Conservation (phyloP, 1,284 basidiomycete species). For the Moesziomyces sp. region DNA sequence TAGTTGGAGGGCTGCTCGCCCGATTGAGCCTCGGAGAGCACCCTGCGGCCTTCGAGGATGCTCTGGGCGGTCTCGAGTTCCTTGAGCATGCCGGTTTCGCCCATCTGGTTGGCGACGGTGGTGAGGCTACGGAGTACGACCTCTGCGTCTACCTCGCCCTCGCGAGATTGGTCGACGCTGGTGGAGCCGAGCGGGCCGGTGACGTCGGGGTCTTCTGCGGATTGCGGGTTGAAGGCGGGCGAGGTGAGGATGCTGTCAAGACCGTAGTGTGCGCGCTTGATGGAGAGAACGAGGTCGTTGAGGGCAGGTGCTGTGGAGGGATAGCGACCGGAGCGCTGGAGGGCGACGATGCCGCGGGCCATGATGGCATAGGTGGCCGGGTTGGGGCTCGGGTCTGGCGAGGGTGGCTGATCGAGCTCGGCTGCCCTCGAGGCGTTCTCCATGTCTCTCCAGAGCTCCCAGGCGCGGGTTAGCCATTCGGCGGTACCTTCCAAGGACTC, state of each 20-base stretch:
- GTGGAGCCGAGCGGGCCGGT: slow-evolving; percentile 34
- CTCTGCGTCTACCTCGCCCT: slow-evolving; percentile 44
- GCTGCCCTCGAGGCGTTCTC: slow-evolving; percentile 10
- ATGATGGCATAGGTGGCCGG: slow-evolving; percentile 54
- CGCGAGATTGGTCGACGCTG: slow-evolving; percentile 37
- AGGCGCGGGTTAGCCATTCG: slow-evolving; percentile 55
- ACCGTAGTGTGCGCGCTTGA: slow-evolving; percentile 33
- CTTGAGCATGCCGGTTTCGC: slow-evolving; percentile 40
- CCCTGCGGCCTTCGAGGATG: slow-evolving; percentile 41
- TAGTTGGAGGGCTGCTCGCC: slow-evolving; percentile 5
- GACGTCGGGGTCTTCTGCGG: slow-evolving; percentile 34
- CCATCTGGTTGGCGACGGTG: slow-evolving; percentile 43
- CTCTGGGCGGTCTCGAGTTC: slow-evolving; percentile 48
- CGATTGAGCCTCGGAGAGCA: slow-evolving; percentile 26
- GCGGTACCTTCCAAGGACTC: slow-evolving; percentile 36
- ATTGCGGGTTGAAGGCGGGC: slow-evolving; percentile 43
- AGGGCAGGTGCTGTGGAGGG: slow-evolving; percentile 39
- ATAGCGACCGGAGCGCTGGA: slow-evolving; percentile 42
- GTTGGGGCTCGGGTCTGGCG: slow-evolving; percentile 52
- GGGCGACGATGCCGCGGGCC: slow-evolving; percentile 55
- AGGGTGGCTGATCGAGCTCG: slow-evolving; percentile 26
- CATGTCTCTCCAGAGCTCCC: slow-evolving; percentile 58
- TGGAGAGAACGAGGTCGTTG: slow-evolving; percentile 43
- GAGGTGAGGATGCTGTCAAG: slow-evolving; percentile 55
- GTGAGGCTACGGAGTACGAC: slow-evolving; percentile 38